Percentiles rank a stretch among this genome's conserved stretches.
These are phyloP conservation scores for Moesziomyces parantarcticus DNA, from an alignment of 1,284 basidiomycete species.

Conservation along the genomic window DNA sequence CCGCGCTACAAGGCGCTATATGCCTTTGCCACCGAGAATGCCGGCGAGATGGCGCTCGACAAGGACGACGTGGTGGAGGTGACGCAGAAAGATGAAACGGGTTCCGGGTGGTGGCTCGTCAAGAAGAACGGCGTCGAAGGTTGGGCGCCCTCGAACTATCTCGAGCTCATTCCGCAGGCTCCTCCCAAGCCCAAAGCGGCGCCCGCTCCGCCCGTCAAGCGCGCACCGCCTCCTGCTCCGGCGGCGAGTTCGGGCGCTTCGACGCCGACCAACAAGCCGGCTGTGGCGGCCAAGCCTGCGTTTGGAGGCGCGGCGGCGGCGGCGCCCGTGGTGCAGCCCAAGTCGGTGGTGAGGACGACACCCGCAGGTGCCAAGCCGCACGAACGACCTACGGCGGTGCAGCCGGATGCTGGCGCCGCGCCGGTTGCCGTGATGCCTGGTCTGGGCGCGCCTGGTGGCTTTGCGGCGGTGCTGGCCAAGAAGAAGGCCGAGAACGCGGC, in stretches of 20 bases:
- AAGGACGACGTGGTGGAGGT: constrained; percentile 94
- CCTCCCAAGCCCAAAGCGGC: constrained; percentile 71
- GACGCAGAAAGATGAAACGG: constrained; percentile 81
- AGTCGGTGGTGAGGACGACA: constrained; percentile 67
- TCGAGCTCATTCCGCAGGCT: constrained; percentile 73
- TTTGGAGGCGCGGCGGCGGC: constrained; percentile 73
- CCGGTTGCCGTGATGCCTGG: constrained; percentile 69
- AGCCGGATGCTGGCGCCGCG: constrained; percentile 65
- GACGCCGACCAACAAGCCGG: constrained; percentile 24
- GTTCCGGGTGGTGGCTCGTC: constrained; percentile 87
- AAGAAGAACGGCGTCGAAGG: constrained; percentile 86
- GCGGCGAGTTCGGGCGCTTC: constrained; percentile 52
- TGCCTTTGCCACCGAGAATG: constrained; percentile 80
- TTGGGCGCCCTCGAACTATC: constrained; percentile 97
- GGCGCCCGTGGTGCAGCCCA: constrained; percentile 70
- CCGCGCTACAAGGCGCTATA: constrained; percentile 79
- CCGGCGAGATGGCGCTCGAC: constrained; percentile 86
- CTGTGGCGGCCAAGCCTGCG: constrained; percentile 46
- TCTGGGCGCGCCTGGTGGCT: constrained; percentile 68
- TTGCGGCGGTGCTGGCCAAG: constrained; percentile 69
- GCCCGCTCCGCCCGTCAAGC: constrained; percentile 53
- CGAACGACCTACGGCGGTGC: constrained; percentile 42
- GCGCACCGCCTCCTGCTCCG: constrained; percentile 68
- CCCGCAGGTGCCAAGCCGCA: constrained; percentile 69
- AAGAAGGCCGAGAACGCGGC: constrained; percentile 66